Conservation (phyloP, 2,329 filamentous ascomycete genomes). For the Ophiocordyceps australis region DNA sequence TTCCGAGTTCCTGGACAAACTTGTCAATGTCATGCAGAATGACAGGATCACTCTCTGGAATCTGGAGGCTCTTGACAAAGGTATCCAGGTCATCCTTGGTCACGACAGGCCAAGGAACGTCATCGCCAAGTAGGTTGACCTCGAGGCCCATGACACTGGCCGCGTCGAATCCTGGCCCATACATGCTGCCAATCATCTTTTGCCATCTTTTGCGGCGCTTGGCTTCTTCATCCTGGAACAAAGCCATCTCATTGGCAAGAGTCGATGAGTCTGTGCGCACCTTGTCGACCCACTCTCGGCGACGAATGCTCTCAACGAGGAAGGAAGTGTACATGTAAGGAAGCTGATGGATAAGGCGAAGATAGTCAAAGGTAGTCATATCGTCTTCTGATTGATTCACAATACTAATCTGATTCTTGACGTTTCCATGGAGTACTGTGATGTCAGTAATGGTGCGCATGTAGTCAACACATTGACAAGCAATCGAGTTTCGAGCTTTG, state of each 20-base stretch:
- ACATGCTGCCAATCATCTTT: conserved; percentile 62
- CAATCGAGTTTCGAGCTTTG: conserved; percentile 49
- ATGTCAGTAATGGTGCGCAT: conserved; percentile 74
- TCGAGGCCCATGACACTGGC: conserved; percentile 64
- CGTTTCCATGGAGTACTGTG: conserved; percentile 53
- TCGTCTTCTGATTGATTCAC: conserved; percentile 60
- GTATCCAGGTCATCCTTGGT: conserved; percentile 58
- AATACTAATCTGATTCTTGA: conserved; percentile 54
- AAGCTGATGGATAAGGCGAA: conserved; percentile 65
- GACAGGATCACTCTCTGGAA: conserved; percentile 44
- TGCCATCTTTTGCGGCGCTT: conserved; percentile 82
- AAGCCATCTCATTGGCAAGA: conserved; percentile 79
- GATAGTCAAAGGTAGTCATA: conserved; percentile 60
- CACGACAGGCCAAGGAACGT: conserved; percentile 63
- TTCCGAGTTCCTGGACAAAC: conserved; percentile 60
- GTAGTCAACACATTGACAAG: conserved; percentile 46
- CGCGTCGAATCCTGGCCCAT: conserved; percentile 48
- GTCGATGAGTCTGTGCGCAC: conserved; percentile 74
- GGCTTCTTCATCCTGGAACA: conserved; percentile 83
- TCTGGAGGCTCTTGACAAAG: conserved; percentile 49
- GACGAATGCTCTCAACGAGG: conserved; percentile 66
- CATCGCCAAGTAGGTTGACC: conserved; percentile 66
- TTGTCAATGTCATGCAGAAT: conserved; percentile 57
- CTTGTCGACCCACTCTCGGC: conserved; percentile 83
- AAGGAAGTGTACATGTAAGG: conserved; percentile 85